Evolutionary conservation across 352 stramenopile genomes (phyloP).

Genomic region (Thraustochytrium striatum): DNA sequence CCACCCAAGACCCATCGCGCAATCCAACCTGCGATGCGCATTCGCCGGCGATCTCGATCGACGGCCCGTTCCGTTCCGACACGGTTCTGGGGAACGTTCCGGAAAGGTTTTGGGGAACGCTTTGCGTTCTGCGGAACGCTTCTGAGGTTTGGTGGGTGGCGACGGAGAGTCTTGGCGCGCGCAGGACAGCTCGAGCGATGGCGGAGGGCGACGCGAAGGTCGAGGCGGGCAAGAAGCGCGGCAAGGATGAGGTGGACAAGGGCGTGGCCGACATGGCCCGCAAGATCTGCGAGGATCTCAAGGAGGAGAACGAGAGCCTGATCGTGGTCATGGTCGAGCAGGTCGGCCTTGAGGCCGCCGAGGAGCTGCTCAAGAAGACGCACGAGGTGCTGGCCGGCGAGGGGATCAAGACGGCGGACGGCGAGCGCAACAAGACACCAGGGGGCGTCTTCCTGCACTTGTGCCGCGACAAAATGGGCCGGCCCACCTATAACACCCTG

Average conservation of each 20-base stretch:
- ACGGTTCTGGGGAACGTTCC: too few species aligned
- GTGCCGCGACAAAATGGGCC: slow-evolving; percentile 1
- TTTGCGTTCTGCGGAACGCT: too few species aligned
- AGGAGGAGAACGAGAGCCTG: slow-evolving; percentile 28
- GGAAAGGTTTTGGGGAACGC: too few species aligned
- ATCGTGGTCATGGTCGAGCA: slow-evolving; percentile 35
- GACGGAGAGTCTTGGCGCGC: too few species aligned
- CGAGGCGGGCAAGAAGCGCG: slow-evolving; percentile 3
- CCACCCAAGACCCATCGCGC: too few species aligned
- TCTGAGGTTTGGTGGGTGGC: too few species aligned
- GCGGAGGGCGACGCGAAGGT: not conserved
- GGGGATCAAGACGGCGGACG: slow-evolving; percentile 51
- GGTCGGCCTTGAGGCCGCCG: slow-evolving; percentile 11
- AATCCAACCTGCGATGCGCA: too few species aligned
- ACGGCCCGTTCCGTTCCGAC: too few species aligned
- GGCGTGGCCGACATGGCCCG: not conserved
- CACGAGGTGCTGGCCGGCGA: slow-evolving; percentile 36
- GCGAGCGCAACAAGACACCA: slow-evolving; percentile 35
- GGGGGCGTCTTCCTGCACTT: slow-evolving; percentile 52
- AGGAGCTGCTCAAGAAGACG: slow-evolving; percentile 36
- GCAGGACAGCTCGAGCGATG: too few species aligned
- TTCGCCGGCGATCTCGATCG: too few species aligned
- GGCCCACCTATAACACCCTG: slow-evolving; percentile 18
- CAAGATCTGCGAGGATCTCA: slow-evolving; percentile 39
- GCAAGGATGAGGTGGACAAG: not conserved